Base-by-base conservation (phyloP, 2,329 filamentous ascomycete species). In the Trichoderma aggressivum region DNA sequence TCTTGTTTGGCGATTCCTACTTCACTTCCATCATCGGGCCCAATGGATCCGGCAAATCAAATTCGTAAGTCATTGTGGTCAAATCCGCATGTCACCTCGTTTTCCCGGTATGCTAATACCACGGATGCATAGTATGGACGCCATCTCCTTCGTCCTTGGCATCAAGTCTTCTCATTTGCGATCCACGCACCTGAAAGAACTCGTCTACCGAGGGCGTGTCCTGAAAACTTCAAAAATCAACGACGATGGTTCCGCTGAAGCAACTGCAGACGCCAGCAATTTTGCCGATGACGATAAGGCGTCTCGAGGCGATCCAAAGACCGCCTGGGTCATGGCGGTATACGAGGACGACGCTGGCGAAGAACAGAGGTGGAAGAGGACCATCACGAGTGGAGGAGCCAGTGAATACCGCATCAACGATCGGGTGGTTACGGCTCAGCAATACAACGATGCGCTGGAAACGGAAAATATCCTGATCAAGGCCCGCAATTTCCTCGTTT, bases 21-120 rank as follows among this genome's bases (percentile, higher is more conserved):
- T 99, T 99, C 82, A 99, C 96, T 63, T 99, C 96, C 55, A 98
- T 99, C 79, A 98, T 99, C 79, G 96, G 97, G 7, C 96, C 96
- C 80, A 99, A 99, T 94, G 96, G 96, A 85, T 98, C 96, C 43
- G 96, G 96, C 75, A 99, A 99, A 83, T 99, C 96, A 24, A 99
- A 99, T 81, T 97, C 94, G 93, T 95, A 83, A 80, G 90, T 85
- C 74, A 30, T 34, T 70, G 74, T 18, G 58, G 36, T 30, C 26
- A 8, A 32, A 21, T 32, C 10, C 5, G 18, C 24, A 5, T 39
- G 16, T 32, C n/a, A 3, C 18, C 12, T 36, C 28, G 11, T 60
- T 26, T 32, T 36, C 21, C 30, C 36, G 26, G 36, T 34, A 18
- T 68, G 8, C 34, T 60, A 58, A 59, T 34, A 12, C 70, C 61